Evolutionary conservation across 768 basidiomycete species (phyloP), one percentile per base, ranked within the genome.

Genomic region (Royoungia palumana): DNA sequence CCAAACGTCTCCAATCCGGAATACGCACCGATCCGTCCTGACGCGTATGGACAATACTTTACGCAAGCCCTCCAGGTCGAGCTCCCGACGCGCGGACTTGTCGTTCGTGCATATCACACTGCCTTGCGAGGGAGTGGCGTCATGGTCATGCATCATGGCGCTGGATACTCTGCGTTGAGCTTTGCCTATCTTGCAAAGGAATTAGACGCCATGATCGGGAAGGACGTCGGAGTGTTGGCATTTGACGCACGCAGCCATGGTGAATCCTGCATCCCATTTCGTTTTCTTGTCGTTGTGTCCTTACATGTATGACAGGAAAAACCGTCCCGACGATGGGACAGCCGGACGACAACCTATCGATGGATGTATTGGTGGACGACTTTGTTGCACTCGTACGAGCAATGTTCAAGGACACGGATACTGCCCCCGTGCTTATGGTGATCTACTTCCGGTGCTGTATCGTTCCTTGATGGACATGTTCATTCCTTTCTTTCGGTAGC

Each of bases 111-210:
- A 10, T 96, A 97, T 68, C 89, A 94, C 64, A 87, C 90, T 0
- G 79, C 87, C 2, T 82, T 93, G 2, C 54, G 48, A 17, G 59
- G 55, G 0, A 75, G 74, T 16, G 84, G 87, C 0, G 81, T 95
- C 4, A 79, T 98, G 64, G 77, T 97, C 6, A 94, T 90, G 69
- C 94, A 96, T 60, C 95, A 99, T 58, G 96, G 96, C 1, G 95
- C 92, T 0, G 96, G 96, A 13, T 92, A 92, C 63, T 85, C 87
- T 0, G 96, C 83, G 0, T 72, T 97, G 52, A 89, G 82, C 55
- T 99, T 95, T 65, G 94, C 96, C 2, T 85, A 83, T 59, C 76
- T 96, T 49, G 92, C 94, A n/a, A 86, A 85, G 67, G 86, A 89
- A 68, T 70, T 97, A 1, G 65, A 64, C 11, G 77, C 71, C 36